Conservation (phyloP, 116 monocot species). For the Zostera marina region DNA sequence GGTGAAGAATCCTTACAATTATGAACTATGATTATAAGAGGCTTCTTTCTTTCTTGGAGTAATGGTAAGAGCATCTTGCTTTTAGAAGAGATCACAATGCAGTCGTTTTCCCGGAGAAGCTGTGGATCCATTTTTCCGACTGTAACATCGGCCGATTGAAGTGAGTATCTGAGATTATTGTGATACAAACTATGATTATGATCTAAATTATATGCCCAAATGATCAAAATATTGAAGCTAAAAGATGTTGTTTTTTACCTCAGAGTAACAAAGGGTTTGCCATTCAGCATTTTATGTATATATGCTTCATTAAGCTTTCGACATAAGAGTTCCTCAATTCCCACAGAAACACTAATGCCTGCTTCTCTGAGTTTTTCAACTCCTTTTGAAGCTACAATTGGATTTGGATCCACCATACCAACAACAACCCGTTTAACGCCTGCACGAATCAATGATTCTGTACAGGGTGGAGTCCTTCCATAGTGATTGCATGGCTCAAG, state of each 20-base stretch:
- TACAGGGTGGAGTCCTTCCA: conserved; percentile 91
- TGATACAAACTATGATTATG: neutral
- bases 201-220: neutral
- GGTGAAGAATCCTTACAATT: conserved; percentile 7
- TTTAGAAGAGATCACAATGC: conserved; percentile 27
- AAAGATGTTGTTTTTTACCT: conserved; percentile 25
- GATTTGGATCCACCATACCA: conserved; percentile 95
- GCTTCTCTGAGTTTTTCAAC: conserved; percentile 57
- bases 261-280: conserved; percentile 62
- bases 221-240: neutral
- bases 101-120: conserved; percentile 69
- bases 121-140: conserved; percentile 36
- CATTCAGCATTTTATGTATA: conserved; percentile 66
- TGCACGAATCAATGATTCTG: conserved; percentile 66
- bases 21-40: conserved; percentile 46
- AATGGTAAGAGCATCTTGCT: conserved; percentile 35
- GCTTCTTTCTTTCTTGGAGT: conserved; percentile 69
- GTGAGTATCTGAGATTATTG: conserved; percentile 38
- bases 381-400: conserved; percentile 84
- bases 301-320: conserved; percentile 68
- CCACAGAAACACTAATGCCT: conserved; percentile 61
- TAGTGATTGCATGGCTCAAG: conserved; percentile 93
- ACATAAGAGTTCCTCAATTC: conserved; percentile 71
- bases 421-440: conserved; percentile 65
- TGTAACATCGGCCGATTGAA: conserved; percentile 35